Conservation (phyloP, 1,139 yeast genomes). For the Saccharomyces hybrid region DNA sequence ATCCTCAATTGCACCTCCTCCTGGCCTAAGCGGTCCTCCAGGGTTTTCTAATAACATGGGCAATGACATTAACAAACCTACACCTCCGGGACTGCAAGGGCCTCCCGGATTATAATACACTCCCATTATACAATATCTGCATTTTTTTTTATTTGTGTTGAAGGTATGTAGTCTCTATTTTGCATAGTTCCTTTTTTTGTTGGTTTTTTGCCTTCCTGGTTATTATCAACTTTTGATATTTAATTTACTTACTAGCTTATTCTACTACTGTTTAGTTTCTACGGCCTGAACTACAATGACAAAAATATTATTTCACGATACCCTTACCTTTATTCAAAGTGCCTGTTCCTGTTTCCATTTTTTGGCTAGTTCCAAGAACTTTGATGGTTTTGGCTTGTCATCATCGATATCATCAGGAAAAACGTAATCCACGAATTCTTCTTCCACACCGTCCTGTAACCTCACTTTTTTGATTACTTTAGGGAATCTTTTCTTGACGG, state of each 20-base stretch:
- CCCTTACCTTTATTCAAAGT: background rate
- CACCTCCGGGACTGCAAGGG: background rate
- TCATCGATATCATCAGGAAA: slow-evolving; percentile 53
- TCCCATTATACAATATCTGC: background rate
- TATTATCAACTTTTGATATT: background rate
- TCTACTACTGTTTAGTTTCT: background rate
- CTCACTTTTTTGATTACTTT: slow-evolving; percentile 41
- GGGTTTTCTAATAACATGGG: background rate
- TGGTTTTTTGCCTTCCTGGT: background rate
- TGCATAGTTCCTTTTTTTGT: background rate
- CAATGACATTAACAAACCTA: background rate
- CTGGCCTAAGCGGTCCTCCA: background rate
- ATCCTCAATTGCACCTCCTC: background rate
- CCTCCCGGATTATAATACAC: background rate
- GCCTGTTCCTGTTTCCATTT: slow-evolving; percentile 40
- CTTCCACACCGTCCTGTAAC: slow-evolving; percentile 41
- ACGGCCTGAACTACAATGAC: background rate
- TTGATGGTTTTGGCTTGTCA: slow-evolving; percentile 31
- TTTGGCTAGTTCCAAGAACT: slow-evolving; percentile 55
- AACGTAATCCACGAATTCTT: slow-evolving; percentile 54
- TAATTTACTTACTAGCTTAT: background rate
- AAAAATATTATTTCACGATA: background rate
- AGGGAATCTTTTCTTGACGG: slow-evolving; percentile 48
- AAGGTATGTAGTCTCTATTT: background rate
- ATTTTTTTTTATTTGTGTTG: background rate